Evolutionary conservation across 768 basidiomycete species (phyloP).

Genomic region (Leccinum truebloodii): DNA sequence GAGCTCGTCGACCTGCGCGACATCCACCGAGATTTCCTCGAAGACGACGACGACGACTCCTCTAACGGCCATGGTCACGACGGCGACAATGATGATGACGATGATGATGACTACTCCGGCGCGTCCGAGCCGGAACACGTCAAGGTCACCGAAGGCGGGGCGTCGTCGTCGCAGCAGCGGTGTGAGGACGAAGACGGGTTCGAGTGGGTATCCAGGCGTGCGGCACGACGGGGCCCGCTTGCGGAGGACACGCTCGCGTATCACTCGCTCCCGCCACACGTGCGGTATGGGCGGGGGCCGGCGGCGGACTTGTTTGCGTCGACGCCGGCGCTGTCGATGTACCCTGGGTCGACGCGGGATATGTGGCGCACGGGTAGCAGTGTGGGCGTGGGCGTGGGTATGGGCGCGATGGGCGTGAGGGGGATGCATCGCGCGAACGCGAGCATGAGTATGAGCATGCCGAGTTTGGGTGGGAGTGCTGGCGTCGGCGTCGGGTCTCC

Average conservation of each 20-base stretch:
- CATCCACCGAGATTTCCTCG: slow-evolving; percentile 93
- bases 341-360: slow-evolving; percentile 40
- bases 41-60: slow-evolving; percentile 68
- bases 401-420: slow-evolving; percentile 9
- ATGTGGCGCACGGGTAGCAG: slow-evolving; percentile 38
- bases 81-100: background rate
- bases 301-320: slow-evolving; percentile 59
- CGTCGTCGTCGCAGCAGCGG: slow-evolving; percentile 19
- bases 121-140: slow-evolving; percentile 38
- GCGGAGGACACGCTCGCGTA: slow-evolving; percentile 55
- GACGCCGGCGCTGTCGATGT: slow-evolving; percentile 43
- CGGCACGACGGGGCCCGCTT: slow-evolving; percentile 51
- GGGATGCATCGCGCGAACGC: slow-evolving; percentile 2
- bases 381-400: background rate
- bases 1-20: slow-evolving; percentile 91
- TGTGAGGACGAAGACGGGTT: slow-evolving; percentile 71
- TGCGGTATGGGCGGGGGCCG: slow-evolving; percentile 63
- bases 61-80: background rate
- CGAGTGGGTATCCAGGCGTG: slow-evolving; percentile 78
- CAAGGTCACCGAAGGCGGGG: slow-evolving; percentile 46
- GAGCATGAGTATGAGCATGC: slow-evolving; percentile 31
- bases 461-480: slow-evolving; percentile 29
- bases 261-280: slow-evolving; percentile 71
- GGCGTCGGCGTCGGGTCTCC: slow-evolving; percentile 2
- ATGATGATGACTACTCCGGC: slow-evolving; percentile 46